Percentiles rank a stretch among this genome's conserved stretches.
Evolutionary conservation across 2,329 filamentous ascomycete genomes (phyloP).

Genomic region (Diaporthe amygdali): DNA sequence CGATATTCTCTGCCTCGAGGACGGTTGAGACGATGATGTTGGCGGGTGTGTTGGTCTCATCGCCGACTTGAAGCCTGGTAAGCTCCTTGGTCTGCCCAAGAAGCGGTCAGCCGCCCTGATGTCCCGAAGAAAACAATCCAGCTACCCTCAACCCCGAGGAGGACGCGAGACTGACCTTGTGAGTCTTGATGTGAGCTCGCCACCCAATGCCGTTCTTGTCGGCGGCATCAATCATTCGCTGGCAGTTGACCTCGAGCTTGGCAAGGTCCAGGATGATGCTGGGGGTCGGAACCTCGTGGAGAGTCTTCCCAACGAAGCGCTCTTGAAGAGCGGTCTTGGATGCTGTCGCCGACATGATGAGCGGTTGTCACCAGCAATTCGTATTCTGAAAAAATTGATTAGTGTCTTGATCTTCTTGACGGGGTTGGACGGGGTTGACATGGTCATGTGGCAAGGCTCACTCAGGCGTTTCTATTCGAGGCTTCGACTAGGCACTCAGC

Average conservation of each 20-base stretch:
- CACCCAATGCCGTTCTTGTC: slow-evolving; percentile 67
- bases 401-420: background rate
- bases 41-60: slow-evolving; percentile 48
- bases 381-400: background rate
- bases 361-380: background rate
- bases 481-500: background rate
- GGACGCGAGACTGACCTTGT: slow-evolving; percentile 64
- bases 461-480: background rate
- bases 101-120: background rate
- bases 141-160: background rate
- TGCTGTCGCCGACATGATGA: slow-evolving; percentile 15
- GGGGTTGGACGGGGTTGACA: background rate
- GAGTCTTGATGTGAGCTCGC: slow-evolving; percentile 81
- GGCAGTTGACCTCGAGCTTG: slow-evolving; percentile 71
- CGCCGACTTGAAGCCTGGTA: slow-evolving; percentile 72
- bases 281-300: slow-evolving; percentile 68
- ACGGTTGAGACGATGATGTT: slow-evolving; percentile 77
- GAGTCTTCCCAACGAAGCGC: slow-evolving; percentile 62
- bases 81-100: slow-evolving; percentile 65
- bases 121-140: background rate
- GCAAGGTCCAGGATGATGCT: slow-evolving; percentile 72
- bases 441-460: background rate
- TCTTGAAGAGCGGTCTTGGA: slow-evolving; percentile 43
- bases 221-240: slow-evolving; percentile 71
- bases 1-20: slow-evolving; percentile 72